phyloP scores from a whole-genome alignment of 2,329 filamentous ascomycete genomes.

The Fusarium sulawesiense region DNA sequence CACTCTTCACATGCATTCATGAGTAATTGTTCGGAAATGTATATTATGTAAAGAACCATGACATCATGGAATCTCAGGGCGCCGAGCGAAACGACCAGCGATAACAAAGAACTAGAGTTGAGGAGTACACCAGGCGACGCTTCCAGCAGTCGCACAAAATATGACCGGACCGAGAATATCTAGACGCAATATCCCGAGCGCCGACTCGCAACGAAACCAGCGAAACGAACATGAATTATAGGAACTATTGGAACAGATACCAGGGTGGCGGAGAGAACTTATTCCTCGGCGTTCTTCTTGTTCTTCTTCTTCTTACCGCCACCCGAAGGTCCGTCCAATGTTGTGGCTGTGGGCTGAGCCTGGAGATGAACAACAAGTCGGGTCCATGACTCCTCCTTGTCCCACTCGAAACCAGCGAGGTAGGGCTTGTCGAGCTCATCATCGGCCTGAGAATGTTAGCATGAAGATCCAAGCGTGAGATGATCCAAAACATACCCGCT shows the following conservation, averaged over 20 bases:
- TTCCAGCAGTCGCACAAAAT: conserved; percentile 43
- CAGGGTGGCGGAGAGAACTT: conserved; percentile 41
- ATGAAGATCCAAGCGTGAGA: neutral
- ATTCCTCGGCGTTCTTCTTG: conserved; percentile 70
- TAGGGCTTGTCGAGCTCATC: conserved; percentile 90
- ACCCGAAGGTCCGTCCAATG: conserved; percentile 53
- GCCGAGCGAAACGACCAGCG: conserved; percentile 37
- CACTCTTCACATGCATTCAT: neutral
- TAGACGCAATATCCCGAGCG: conserved; percentile 58
- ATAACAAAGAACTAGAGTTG: conserved; percentile 35
- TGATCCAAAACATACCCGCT: conserved; percentile 74
- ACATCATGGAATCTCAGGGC: conserved; percentile 24
- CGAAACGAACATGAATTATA: conserved; percentile 54
- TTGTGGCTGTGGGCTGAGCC: conserved; percentile 67
- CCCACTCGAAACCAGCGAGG: conserved; percentile 96
- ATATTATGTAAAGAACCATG: conserved; percentile 40
- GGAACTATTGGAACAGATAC: conserved; percentile 57
- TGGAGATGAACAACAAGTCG: conserved; percentile 87
- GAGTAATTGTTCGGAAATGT: conserved; percentile 12
- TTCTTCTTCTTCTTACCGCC: conserved; percentile 76
- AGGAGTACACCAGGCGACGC: conserved; percentile 47
- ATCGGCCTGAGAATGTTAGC: conserved; percentile 71
- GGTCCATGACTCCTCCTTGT: conserved; percentile 91
- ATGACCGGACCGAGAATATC: conserved; percentile 54
- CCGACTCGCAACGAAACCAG: conserved; percentile 56